Conservation (phyloP, 768 basidiomycete genomes). For the Suillus lakei region DNA sequence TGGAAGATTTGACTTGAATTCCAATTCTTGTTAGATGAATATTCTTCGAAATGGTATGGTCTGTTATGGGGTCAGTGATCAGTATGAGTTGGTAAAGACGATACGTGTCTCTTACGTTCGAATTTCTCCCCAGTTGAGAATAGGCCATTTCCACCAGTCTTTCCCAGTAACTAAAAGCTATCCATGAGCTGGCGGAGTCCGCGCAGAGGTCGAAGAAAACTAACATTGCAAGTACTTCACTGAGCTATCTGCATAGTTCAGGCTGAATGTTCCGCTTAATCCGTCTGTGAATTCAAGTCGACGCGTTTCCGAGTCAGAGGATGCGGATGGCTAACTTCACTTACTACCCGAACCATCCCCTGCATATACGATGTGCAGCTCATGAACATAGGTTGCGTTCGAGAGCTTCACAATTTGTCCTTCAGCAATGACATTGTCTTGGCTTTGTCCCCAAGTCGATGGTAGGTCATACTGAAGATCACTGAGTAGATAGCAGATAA, state of each 20-base stretch:
- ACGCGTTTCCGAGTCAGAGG: neutral
- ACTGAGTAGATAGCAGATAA: neutral
- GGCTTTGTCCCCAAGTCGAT: constrained; percentile 40
- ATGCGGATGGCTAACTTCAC: constrained; percentile 13
- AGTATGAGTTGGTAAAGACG: neutral
- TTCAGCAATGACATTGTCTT: constrained; percentile 51
- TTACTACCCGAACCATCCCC: constrained; percentile 43
- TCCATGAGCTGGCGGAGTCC: neutral
- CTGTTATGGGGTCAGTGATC: constrained; percentile 27
- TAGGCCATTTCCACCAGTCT: constrained; percentile 50
- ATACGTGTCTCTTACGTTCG: constrained; percentile 39
- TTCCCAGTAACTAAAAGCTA: constrained; percentile 43
- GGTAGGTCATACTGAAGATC: constrained; percentile 49
- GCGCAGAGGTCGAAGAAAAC: constrained; percentile 10
- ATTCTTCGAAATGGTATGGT: constrained; percentile 48
- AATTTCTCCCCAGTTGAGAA: constrained; percentile 48
- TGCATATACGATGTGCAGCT: constrained; percentile 54
- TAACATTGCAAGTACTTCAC: constrained; percentile 40
- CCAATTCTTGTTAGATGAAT: constrained; percentile 40
- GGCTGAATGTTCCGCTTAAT: constrained; percentile 38
- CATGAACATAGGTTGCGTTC: constrained; percentile 43
- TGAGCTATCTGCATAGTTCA: constrained; percentile 44
- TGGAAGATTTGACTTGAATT: constrained; percentile 51
- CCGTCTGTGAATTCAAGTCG: constrained; percentile 26
- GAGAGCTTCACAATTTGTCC: constrained; percentile 45